A percentile compares a stretch with the other conserved stretches of the same genome.
Conservation (phyloP, 306 rosid genomes). For the Pueraria montana region DNA sequence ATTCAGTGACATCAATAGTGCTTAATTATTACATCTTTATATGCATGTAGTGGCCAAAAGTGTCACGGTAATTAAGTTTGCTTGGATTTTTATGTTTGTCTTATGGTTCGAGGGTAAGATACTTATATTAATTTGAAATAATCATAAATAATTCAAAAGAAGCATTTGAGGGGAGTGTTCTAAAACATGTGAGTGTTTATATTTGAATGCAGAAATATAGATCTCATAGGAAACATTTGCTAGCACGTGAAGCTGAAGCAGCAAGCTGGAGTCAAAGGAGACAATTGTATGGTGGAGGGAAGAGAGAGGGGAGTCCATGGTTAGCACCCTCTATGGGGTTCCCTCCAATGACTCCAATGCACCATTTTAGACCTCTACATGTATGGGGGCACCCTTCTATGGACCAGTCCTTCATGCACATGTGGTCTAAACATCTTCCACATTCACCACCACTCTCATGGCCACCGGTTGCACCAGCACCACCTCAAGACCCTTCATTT, state of each 20-base stretch:
- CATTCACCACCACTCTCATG: slow-evolving; percentile 48
- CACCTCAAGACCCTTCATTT: slow-evolving; percentile 62
- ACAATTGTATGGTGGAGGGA: slow-evolving; percentile 59
- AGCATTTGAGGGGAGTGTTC: background rate
- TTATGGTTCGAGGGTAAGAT: background rate
- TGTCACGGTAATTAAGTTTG: background rate
- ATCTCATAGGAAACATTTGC: slow-evolving; percentile 89
- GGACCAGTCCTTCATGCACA: slow-evolving; percentile 71
- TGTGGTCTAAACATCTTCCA: slow-evolving; percentile 70
- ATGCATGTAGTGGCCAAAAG: background rate
- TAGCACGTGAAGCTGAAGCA: slow-evolving; percentile 96
- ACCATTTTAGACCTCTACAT: slow-evolving; percentile 85
- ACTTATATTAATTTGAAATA: background rate
- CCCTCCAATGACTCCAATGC: slow-evolving; percentile 65
- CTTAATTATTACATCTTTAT: background rate
- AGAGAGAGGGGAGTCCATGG: slow-evolving; percentile 71
- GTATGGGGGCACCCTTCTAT: slow-evolving; percentile 95
- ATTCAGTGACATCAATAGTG: background rate
- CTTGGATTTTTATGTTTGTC: slow-evolving; percentile 13
- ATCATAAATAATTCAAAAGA: background rate
- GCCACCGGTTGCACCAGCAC: slow-evolving; percentile 54
- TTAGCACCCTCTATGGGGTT: slow-evolving; percentile 74
- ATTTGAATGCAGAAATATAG: slow-evolving; percentile 76
- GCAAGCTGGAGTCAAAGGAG: slow-evolving; percentile 89
- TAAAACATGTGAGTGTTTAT: too few species aligned